Evolutionary conservation across 768 basidiomycete species (phyloP), one percentile per base, ranked within the genome.

Genomic region (Phlebiopsis gigantea): DNA sequence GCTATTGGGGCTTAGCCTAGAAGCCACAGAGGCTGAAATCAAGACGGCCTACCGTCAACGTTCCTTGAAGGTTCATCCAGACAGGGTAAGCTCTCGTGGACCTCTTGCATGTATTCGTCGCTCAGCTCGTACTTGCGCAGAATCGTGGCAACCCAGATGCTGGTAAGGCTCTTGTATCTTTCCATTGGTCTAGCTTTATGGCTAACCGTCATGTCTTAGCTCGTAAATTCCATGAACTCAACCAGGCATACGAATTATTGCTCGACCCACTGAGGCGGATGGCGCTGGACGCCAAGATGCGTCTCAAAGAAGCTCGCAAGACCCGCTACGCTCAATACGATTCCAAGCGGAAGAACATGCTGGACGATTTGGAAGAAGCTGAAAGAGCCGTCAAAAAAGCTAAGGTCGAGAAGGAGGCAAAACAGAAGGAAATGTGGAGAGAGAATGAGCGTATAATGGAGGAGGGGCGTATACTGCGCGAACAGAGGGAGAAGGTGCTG

Each of bases 1-100:
- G 52, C 73, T 91, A 0, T 73, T 93, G 1, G 79, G 75, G 2
- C 61, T 92, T 28, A 73, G 75, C 5, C 63, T 75, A 41, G 88
- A 90, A 60, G 78, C 85, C 17, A 86, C 86, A 28, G 89, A 92
- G 57, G 79, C 82, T 50, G 90, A 91, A 61, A 88, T 93, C 53
- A 79, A 81, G 56, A 88, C 84, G 2, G 89, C 90, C 0, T 93
- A 92, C 62, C 79, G 90, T 41, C 78, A 88, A 57, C 77, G 82
- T 26, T 92, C 91, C 1, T 77, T 90, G 63, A 92, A 90, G 73
- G 88, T 92, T 31, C 91, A 93, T 71, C 91, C 91, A 26, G 91
- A 93, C 66, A 81, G 89, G 66, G 90, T 90, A 81, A 77, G 59
- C 59, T 9, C 41, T 45, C 22, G 25, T n/a, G 8, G 29, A 5